Evolutionary conservation across 176 grass and related monocot genomes (phyloP).

Genomic region (Phragmites australis): DNA sequence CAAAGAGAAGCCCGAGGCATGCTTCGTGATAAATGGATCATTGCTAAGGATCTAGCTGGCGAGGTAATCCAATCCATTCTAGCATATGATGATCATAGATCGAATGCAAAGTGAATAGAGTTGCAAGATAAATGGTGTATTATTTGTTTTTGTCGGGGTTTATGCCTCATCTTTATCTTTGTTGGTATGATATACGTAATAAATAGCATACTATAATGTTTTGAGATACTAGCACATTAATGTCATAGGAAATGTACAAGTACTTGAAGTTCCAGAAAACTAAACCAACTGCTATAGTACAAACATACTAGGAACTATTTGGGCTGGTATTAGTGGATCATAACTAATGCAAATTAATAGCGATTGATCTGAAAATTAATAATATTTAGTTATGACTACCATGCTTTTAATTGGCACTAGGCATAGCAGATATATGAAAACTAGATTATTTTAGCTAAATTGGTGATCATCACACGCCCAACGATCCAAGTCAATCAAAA

Average conservation of each 20-base stretch:
- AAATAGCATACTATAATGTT: background rate
- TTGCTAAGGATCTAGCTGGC: slow-evolving; percentile 63
- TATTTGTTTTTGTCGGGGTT: background rate
- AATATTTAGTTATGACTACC: background rate
- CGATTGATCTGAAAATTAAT: background rate
- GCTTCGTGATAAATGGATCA: slow-evolving; percentile 72
- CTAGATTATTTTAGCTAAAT: background rate
- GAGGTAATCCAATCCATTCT: slow-evolving; percentile 45
- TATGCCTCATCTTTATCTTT: background rate
- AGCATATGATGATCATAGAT: background rate
- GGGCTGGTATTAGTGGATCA: background rate
- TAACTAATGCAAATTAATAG: background rate
- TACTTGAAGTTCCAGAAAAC: background rate
- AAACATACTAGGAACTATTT: background rate
- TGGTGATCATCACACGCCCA: too few species aligned
- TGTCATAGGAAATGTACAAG: background rate
- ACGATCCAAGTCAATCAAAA: background rate
- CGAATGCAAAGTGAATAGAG: background rate
- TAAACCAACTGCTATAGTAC: background rate
- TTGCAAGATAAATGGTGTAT: background rate
- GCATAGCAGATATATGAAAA: background rate
- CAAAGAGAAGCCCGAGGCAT: slow-evolving; percentile 37
- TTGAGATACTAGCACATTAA: background rate
- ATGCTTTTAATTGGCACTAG: background rate
- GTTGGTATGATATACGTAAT: background rate